Evolutionary conservation across 2,329 filamentous ascomycete species (phyloP), one percentile per base, ranked within the genome.

Genomic region (Xylaria digitata): DNA sequence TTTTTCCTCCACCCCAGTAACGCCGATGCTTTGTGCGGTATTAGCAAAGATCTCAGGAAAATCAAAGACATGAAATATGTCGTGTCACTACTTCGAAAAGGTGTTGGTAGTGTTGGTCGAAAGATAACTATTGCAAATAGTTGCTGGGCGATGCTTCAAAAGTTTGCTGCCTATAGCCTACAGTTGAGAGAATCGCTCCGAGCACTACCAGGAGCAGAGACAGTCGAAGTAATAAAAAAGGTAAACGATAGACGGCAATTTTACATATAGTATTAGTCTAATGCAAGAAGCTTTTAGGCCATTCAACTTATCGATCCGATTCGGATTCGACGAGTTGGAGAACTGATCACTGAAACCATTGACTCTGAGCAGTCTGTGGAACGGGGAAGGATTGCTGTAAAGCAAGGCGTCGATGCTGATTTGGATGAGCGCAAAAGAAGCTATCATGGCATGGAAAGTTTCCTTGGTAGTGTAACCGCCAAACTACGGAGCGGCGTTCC

Each of bases 311-410:
- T 89, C 6, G 81, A 87, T 23, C 82, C 85, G 6, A 79, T 97
- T 2, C 85, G 89, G 34, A 71, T 76, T 34, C 70, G 71, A 30
- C 82, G 85, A 46, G 82, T 97, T 42, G 93, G 93, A 5, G 85
- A 88, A 60, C 83, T 89, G 64, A 91, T 98, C 58, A 87, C 87
- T 48, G 86, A 90, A 61, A 91, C 89, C 15, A 86, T 97, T 55
- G 93, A 97, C 75, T 94, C 97, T 72, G 87, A 94, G 37, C 85
- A 88, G 65, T 95, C 93, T 0, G 88, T 88, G 63, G 85, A 89
- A 54, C 87, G 91, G 70, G 87, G 88, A 63, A 89, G 92, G 26
- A 92, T 91, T 1, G 89, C 93, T 2, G 89, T 99, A 13, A 87
- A 87, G 56, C 79, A 85, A 21, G 92, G 93, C 0, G 80, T 97